Base-by-base conservation (phyloP, 108 stramenopile genomes). In the Stephanodiscus minutulus region DNA sequence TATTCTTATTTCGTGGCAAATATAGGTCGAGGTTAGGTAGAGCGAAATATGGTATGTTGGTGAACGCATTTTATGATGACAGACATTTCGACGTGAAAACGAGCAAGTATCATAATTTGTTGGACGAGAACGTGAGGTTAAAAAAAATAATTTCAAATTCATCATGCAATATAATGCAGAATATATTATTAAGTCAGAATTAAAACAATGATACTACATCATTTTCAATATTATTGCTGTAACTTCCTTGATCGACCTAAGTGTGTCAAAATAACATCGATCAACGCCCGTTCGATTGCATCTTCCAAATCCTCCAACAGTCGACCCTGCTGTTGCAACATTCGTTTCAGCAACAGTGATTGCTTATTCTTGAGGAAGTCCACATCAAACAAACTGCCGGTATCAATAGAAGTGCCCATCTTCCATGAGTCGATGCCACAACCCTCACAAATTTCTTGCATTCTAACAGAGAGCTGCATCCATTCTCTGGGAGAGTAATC, bases 251-350 rank as follows among this genome's bases (percentile, higher is more conserved):
- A 4, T 56, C 29, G 20, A 35, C 21, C 20, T n/a, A 60, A n/a
- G 36, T 4, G 11, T 5, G 3, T 10, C 20, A 18, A 53, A 11
- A 72, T 61, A 61, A 72, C 29, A 54, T 72, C 71, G 41, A 72
- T 72, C 24, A 72, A 72, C n/a, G 48, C 24, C 18, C 7, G 13
- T 39, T 72, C 71, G 27, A 63, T 25, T 24, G 50, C 50, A 61
- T 70, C 69, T 60, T 70, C 69, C 69, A 70, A 61, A 27, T 70
- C 69, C 47, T 70, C 69, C 46, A 70, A 9, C 2, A 70, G 25
- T 22, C 36, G 69, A 28, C 12, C 13, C 31, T 54, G 52, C 9
- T 72, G 71, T 49, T 44, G 20, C 52, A 62, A 25, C 61, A 68
- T 68, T 57, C 56, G 67, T 68, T 68, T 37, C 2, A 68, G 43